Conservation (phyloP, 768 basidiomycete species). For the Tylopilus subfusipes region DNA sequence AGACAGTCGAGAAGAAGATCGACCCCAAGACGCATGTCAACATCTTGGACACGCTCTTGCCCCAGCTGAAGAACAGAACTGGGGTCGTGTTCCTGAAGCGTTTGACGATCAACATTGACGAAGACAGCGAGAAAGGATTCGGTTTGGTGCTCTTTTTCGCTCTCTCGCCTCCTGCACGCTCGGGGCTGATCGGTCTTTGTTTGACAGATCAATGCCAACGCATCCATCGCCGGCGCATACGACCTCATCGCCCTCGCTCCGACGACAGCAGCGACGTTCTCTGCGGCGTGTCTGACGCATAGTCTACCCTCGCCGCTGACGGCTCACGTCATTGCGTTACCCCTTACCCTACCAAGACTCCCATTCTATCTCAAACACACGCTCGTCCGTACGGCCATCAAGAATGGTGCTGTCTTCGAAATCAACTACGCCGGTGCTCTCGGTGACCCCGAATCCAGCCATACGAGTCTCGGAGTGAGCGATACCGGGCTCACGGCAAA, state of each 20-base stretch:
- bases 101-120: slow-evolving; percentile 75
- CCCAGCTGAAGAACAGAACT: slow-evolving; percentile 53
- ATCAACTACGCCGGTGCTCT: slow-evolving; percentile 74
- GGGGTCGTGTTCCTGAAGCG: slow-evolving; percentile 70
- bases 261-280: slow-evolving; percentile 68
- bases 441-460: slow-evolving; percentile 49
- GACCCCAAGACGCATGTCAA: slow-evolving; percentile 71
- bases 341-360: slow-evolving; percentile 71
- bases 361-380: slow-evolving; percentile 84
- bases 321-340: slow-evolving; percentile 77
- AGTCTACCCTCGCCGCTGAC: slow-evolving; percentile 72
- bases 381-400: slow-evolving; percentile 72
- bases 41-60: slow-evolving; percentile 53
- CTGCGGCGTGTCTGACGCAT: slow-evolving; percentile 77
- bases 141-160: slow-evolving; percentile 53
- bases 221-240: slow-evolving; percentile 57
- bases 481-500: slow-evolving; percentile 56
- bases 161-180: neutral
- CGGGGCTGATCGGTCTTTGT: neutral
- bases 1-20: slow-evolving; percentile 67
- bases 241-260: slow-evolving; percentile 78
- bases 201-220: slow-evolving; percentile 68
- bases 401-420: slow-evolving; percentile 82
- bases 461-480: slow-evolving; percentile 45
- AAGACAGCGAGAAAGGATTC: slow-evolving; percentile 84